Evolutionary conservation across 805 yeast species (phyloP), one percentile per base, ranked within the genome.

Genomic region (Blastobotrys peoriensis): DNA sequence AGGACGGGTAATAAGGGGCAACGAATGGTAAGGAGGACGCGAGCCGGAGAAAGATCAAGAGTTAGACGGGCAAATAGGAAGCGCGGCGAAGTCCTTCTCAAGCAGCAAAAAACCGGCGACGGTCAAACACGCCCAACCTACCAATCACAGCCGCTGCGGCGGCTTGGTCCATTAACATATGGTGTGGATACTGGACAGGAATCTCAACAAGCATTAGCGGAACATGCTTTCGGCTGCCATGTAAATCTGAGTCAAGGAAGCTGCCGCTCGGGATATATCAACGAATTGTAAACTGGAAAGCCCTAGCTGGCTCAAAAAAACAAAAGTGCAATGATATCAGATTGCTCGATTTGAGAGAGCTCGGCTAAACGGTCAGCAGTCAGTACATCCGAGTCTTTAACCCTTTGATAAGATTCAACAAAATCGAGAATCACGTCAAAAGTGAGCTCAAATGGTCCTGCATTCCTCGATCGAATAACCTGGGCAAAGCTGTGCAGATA

Each of bases 161-260:
- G n/a, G n/a, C n/a, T n/a, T n/a, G n/a, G n/a, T n/a, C n/a, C n/a
- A n/a, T n/a, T n/a, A n/a, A n/a, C n/a, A n/a, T n/a, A n/a, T n/a
- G n/a, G n/a, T n/a, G n/a, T n/a, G n/a, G n/a, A n/a, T n/a, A n/a
- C n/a, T n/a, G n/a, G n/a, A n/a, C n/a, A n/a, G n/a, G n/a, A n/a
- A n/a, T n/a, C n/a, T 82, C 71, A 6, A 36, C 9, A 36, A 36
- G 18, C 40, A 36, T 36, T 9, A 36, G 40, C 16, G 40, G 40
- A 6, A 36, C 40, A 36, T 36, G 40, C 40, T 36, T 8, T 18
- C 18, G 40, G 16, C 40, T 36, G 16, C 40, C 40, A 18, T 36
- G 40, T 15, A 36, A 15, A 18, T 36, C 40, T 9, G 9, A 10
- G 16, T 36, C 40, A 9, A 10, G 15, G 18, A 20, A 36, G 8